These are phyloP conservation scores for Aspergillus thermomutatus DNA, from an alignment of 2,329 filamentous ascomycete genomes.

Conservation along the genomic window DNA sequence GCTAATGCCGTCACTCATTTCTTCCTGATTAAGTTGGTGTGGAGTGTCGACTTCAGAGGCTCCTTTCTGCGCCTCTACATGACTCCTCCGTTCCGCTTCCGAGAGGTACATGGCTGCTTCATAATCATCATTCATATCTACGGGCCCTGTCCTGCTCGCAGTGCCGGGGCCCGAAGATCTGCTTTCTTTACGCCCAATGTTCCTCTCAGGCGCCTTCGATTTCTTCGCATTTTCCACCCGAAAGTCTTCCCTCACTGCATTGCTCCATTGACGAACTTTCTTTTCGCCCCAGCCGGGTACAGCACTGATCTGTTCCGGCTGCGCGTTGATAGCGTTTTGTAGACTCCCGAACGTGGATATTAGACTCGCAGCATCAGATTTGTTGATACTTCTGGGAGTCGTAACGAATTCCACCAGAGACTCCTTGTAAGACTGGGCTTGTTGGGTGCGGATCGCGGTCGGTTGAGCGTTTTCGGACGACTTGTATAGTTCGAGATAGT, in stretches of 20 bases:
- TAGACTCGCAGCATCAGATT: slow-evolving; percentile 85
- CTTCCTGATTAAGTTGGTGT: slow-evolving; percentile 27
- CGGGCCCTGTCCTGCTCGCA: slow-evolving; percentile 7
- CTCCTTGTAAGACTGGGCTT: slow-evolving; percentile 79
- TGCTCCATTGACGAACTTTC: slow-evolving; percentile 85
- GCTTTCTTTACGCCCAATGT: slow-evolving; percentile 28
- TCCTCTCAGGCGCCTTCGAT: slow-evolving; percentile 36
- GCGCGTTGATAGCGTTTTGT: slow-evolving; percentile 79
- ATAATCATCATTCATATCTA: slow-evolving; percentile 39
- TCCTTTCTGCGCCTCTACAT: slow-evolving; percentile 19
- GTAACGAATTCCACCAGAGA: slow-evolving; percentile 91
- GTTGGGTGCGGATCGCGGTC: slow-evolving; percentile 78
- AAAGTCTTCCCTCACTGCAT: slow-evolving; percentile 80
- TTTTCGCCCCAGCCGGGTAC: slow-evolving; percentile 94
- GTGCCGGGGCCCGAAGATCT: slow-evolving; percentile 19
- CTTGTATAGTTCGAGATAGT: slow-evolving; percentile 94
- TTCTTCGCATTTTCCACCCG: slow-evolving; percentile 68
- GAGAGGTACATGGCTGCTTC: slow-evolving; percentile 46
- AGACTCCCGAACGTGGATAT: slow-evolving; percentile 91
- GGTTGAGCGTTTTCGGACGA: slow-evolving; percentile 84
- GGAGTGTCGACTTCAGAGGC: slow-evolving; percentile 3
- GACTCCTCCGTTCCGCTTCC: slow-evolving; percentile 22
- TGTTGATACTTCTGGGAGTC: slow-evolving; percentile 84
- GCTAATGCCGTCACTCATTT: slow-evolving; percentile 57
- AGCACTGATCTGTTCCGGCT: slow-evolving; percentile 76